Evolutionary conservation across 2,329 filamentous ascomycete species (phyloP), one percentile per base, ranked within the genome.

Genomic region (Penicillium crustosum): DNA sequence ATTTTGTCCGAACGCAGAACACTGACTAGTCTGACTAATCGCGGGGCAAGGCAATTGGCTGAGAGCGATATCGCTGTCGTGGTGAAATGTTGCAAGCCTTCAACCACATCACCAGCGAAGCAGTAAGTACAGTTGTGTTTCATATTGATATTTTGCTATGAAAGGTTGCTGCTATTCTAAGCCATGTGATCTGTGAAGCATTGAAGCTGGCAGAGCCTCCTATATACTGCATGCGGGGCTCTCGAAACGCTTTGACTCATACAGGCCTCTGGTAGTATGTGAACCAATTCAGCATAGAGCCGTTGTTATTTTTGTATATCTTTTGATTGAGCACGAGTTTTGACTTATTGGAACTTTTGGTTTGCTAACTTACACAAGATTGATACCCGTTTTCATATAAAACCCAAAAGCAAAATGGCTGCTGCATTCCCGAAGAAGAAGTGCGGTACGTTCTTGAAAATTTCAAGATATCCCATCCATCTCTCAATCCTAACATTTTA

Each of bases 351-450:
- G 6, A 29, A 41, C 19, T 13, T 33, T 23, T 15, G 7, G 23
- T 25, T 57, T 45, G 12, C 57, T 56, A 56, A 61, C 53, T 52
- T 35, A 8, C 10, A 6, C 31, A 52, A 61, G 59, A 49, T 51
- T 43, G 23, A 51, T 27, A 43, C 41, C 50, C 25, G 19, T 31
- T 36, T 59, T 51, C 51, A 55, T 33, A 43, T 48, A 53, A 48
- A 29, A 52, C 31, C 50, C 31, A 43, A 59, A 54, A 45, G 39
- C 58, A 69, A 63, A 44, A 74, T 74, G 72, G 61, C 68, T 41
- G 39, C 66, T 27, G 64, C 68, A 60, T 69, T 62, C 59, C 66
- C 72, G 29, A 75, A 73, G 66, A 75, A 74, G 70, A 75, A 75
- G 67, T 75, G 73, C 68, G 73, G 73, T 75, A 74, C 42, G 73